A percentile compares a stretch with the other conserved stretches of the same genome.
Conservation (phyloP, 441 rosid species). For the Cnidoscolus chayamansa region DNA sequence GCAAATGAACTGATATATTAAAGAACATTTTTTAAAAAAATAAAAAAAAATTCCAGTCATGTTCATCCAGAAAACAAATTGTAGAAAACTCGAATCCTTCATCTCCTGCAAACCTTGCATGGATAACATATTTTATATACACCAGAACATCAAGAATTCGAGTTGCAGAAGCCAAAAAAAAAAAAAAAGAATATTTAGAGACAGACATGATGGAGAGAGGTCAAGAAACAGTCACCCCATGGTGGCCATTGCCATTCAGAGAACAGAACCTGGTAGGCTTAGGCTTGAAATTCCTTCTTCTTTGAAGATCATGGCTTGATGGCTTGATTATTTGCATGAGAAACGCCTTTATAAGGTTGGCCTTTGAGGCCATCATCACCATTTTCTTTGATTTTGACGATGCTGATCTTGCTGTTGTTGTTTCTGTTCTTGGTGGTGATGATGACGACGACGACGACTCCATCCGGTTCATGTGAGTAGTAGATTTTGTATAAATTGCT, state of each 20-base stretch:
- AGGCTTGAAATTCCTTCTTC: neutral
- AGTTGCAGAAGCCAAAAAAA: too few species aligned
- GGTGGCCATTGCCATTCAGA: neutral
- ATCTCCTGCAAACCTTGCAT: too few species aligned
- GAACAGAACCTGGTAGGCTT: neutral
- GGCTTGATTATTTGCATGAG: neutral
- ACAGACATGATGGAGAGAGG: neutral
- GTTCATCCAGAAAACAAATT: too few species aligned
- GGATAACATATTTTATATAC: too few species aligned
- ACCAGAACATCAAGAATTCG: too few species aligned
- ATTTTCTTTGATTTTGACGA: neutral
- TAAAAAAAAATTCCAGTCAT: too few species aligned
- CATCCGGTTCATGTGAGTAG: neutral
- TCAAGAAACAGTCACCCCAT: conserved; percentile 6
- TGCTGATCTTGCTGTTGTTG: neutral
- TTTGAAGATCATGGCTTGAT: neutral
- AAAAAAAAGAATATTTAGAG: too few species aligned
- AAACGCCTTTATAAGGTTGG: neutral
- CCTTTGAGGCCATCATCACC: neutral
- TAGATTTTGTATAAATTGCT: neutral
- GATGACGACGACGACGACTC: too few species aligned
- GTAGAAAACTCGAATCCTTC: too few species aligned
- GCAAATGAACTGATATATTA: too few species aligned
- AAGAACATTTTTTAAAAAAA: too few species aligned
- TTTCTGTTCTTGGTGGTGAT: neutral